Evolutionary conservation across 2,329 filamentous ascomycete genomes (phyloP).

Genomic region (Ceratocystis ficicola): DNA sequence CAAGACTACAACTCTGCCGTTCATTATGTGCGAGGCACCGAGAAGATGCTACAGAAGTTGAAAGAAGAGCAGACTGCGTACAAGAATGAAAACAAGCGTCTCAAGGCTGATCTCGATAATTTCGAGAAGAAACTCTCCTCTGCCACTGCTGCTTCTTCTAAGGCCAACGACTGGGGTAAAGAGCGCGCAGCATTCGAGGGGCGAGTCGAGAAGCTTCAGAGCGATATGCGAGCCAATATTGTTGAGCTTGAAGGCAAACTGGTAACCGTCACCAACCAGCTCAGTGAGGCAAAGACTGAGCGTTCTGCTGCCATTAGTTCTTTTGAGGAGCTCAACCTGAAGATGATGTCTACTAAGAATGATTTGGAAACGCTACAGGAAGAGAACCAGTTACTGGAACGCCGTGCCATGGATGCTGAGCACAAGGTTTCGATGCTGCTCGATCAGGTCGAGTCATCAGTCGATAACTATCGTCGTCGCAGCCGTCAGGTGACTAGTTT

Average conservation of each 20-base stretch:
- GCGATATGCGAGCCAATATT: constrained; percentile 54
- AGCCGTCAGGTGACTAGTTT: constrained; percentile 44
- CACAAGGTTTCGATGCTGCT: constrained; percentile 84
- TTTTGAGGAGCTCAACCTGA: constrained; percentile 41
- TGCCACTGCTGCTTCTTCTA: constrained; percentile 30
- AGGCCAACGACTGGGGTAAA: constrained; percentile 55
- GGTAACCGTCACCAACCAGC: constrained; percentile 52
- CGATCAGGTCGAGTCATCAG: constrained; percentile 85
- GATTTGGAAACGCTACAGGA: constrained; percentile 72
- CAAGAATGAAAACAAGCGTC: constrained; percentile 70
- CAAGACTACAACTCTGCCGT: constrained; percentile 97
- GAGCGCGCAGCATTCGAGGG: constrained; percentile 57
- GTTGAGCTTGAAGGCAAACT: constrained; percentile 61
- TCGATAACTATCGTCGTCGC: constrained; percentile 84
- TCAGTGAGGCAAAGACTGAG: constrained; percentile 52
- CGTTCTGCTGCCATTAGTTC: constrained; percentile 53
- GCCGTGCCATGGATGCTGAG: constrained; percentile 78
- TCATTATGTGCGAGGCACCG: constrained; percentile 94
- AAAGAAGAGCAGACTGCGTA: constrained; percentile 93
- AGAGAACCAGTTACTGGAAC: constrained; percentile 71
- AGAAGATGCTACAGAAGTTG: constrained; percentile 98
- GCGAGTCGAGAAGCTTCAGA: constrained; percentile 57
- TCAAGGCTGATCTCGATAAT: constrained; percentile 69
- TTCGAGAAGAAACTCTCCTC: constrained; percentile 43
- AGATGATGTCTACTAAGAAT: constrained; percentile 47